These are phyloP conservation scores for Fusarium sulawesiense DNA, from an alignment of 2,329 filamentous ascomycete species.

Conservation along the genomic window DNA sequence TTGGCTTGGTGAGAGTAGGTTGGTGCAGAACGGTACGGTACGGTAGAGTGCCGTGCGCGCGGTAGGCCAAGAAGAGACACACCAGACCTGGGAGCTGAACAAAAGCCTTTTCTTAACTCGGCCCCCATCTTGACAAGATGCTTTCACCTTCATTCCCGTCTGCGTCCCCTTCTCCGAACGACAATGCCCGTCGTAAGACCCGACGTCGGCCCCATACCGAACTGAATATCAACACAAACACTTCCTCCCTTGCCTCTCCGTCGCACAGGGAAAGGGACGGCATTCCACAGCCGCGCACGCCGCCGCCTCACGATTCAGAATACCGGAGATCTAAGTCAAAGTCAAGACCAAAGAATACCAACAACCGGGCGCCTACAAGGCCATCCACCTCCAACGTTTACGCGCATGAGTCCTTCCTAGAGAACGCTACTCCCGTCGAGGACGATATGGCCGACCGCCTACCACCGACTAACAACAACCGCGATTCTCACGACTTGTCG, in stretches of 20 bases:
- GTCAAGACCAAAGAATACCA: constrained; percentile 30
- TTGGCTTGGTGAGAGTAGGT: constrained; percentile 27
- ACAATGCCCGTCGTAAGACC: constrained; percentile 45
- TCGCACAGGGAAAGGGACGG: constrained; percentile 30
- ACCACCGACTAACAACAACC: constrained; percentile 49
- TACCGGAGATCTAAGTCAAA: constrained; percentile 33
- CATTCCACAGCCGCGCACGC: constrained; percentile 42
- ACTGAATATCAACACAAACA: constrained; percentile 43
- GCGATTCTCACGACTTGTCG: constrained; percentile 87
- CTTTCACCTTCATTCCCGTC: constrained; percentile 32
- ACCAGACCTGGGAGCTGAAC: constrained; percentile 18
- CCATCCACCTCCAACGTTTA: constrained; percentile 35
- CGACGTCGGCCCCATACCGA: constrained; percentile 42
- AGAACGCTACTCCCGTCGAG: constrained; percentile 47
- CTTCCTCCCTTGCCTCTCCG: constrained; percentile 42
- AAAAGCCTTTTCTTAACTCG: constrained; percentile 36
- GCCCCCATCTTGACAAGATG: constrained; percentile 33
- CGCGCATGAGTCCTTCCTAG: constrained; percentile 48
- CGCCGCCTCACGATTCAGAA: constrained; percentile 30
- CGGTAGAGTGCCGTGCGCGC: constrained; percentile 23
- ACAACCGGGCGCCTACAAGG: constrained; percentile 44
- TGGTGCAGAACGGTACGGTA: constrained; percentile 3
- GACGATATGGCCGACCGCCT: constrained; percentile 46
- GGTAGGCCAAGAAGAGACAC: constrained; percentile 9
- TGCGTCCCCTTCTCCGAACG: constrained; percentile 32